Conservation (phyloP, 1,284 basidiomycete genomes). For the Athelia psychrophila region DNA sequence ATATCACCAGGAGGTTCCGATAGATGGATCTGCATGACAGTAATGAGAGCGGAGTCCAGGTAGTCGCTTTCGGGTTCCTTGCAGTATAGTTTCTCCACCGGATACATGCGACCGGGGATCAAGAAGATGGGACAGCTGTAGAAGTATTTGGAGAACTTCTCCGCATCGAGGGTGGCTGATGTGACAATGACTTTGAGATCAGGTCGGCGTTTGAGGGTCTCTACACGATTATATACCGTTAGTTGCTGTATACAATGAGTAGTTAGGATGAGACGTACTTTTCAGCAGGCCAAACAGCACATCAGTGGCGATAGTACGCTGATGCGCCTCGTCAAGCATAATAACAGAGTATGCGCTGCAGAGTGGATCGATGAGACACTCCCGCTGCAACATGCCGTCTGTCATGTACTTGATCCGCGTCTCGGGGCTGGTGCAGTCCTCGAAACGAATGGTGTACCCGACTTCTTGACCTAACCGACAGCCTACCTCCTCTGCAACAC, state of each 20-base stretch:
- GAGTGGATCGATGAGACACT: constrained; percentile 94
- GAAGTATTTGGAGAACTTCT: constrained; percentile 99
- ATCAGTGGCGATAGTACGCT: constrained; percentile 97
- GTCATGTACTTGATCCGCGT: constrained; percentile 99
- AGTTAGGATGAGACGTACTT: constrained; percentile 53
- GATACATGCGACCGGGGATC: constrained; percentile 98
- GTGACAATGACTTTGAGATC: constrained; percentile 98
- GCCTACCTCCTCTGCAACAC: constrained; percentile 97
- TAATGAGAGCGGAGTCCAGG: constrained; percentile 96
- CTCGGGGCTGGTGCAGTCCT: constrained; percentile 97
- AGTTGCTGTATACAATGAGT: not conserved
- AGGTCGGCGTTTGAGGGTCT: constrained; percentile 90
- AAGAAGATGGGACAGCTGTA: constrained; percentile 99
- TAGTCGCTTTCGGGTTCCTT: constrained; percentile 99
- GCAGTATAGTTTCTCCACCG: constrained; percentile 96
- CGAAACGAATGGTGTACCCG: constrained; percentile 98
- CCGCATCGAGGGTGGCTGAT: constrained; percentile 97
- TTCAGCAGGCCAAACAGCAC: constrained; percentile 96
- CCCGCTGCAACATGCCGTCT: constrained; percentile 98
- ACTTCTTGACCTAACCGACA: constrained; percentile 97
- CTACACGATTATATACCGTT: constrained; percentile 40
- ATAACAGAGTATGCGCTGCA: constrained; percentile 91
- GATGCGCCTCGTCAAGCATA: constrained; percentile 99
- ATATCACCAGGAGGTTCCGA: constrained; percentile 97
- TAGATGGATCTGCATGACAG: constrained; percentile 98